phyloP scores from a whole-genome alignment of 768 basidiomycete genomes.

The Podaxis sp. region DNA sequence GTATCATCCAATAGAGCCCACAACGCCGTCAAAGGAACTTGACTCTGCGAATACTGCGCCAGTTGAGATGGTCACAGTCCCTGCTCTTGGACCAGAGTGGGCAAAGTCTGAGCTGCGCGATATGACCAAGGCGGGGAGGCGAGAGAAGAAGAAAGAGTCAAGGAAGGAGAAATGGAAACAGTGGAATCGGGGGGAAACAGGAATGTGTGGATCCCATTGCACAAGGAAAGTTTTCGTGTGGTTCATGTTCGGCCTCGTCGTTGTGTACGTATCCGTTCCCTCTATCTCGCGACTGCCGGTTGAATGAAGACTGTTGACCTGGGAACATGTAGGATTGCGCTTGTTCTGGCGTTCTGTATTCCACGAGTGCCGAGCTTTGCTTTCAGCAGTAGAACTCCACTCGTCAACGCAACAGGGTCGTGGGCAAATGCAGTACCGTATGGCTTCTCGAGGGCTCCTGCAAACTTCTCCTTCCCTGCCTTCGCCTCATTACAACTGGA shows the following conservation, averaged over 20 bases:
- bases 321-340: constrained; percentile 42
- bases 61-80: constrained; percentile 90
- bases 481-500: constrained; percentile 72
- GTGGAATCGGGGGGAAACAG: constrained; percentile 77
- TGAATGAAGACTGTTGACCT: background rate
- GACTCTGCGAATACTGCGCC: constrained; percentile 33
- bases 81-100: constrained; percentile 91
- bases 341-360: constrained; percentile 74
- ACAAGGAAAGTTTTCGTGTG: constrained; percentile 72
- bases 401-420: constrained; percentile 51
- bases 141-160: constrained; percentile 53
- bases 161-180: constrained; percentile 60
- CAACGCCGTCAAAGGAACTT: constrained; percentile 28
- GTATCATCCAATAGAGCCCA: constrained; percentile 39
- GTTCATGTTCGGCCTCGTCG: constrained; percentile 56
- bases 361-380: constrained; percentile 77
- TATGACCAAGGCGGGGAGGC: constrained; percentile 69
- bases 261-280: constrained; percentile 28
- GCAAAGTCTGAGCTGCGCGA: constrained; percentile 68
- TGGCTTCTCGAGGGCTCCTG: constrained; percentile 69
- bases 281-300: background rate
- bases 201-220: constrained; percentile 76
- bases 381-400: constrained; percentile 55
- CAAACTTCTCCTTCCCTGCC: constrained; percentile 89
- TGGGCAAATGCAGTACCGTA: constrained; percentile 55